phyloP scores from a whole-genome alignment of 805 yeast species.

The Blastobotrys robertii region DNA sequence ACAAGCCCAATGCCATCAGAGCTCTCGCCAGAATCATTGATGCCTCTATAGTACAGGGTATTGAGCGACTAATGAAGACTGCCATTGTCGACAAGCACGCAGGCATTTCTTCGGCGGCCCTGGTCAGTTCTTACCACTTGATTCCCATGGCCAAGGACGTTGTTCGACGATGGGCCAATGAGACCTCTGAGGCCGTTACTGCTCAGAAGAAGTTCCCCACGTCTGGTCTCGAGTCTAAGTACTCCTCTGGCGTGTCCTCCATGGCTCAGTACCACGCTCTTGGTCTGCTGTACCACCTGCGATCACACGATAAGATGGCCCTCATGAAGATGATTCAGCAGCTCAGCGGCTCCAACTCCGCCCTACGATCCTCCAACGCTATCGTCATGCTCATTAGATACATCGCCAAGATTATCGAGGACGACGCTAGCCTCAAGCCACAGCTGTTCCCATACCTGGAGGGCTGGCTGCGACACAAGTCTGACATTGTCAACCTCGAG shows the following conservation, averaged over 20 bases:
- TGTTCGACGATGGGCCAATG: slow-evolving; percentile 88
- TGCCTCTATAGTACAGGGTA: slow-evolving; percentile 73
- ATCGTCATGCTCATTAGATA: slow-evolving; percentile 77
- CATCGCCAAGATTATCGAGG: slow-evolving; percentile 60
- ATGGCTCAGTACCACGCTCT: slow-evolving; percentile 94
- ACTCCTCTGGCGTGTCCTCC: slow-evolving; percentile 40
- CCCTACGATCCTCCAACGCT: slow-evolving; percentile 73
- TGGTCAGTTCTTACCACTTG: slow-evolving; percentile 82
- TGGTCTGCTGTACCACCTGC: slow-evolving; percentile 77
- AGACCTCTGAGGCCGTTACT: slow-evolving; percentile 81
- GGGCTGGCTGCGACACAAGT: slow-evolving; percentile 65
- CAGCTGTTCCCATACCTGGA: slow-evolving; percentile 56
- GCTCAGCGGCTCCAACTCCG: slow-evolving; percentile 43
- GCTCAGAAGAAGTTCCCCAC: slow-evolving; percentile 37
- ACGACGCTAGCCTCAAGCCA: slow-evolving; percentile 55
- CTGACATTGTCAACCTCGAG: slow-evolving; percentile 86
- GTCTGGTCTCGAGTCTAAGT: slow-evolving; percentile 18
- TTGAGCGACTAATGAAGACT: slow-evolving; percentile 85
- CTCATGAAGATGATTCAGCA: slow-evolving; percentile 82
- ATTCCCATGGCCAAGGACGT: slow-evolving; percentile 85
- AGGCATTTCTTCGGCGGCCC: slow-evolving; percentile 84
- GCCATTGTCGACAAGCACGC: slow-evolving; percentile 90
- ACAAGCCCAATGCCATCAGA: slow-evolving; percentile 91
- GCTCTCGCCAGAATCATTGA: slow-evolving; percentile 85
- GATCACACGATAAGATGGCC: slow-evolving; percentile 91